Conservation (phyloP, 345 rosid genomes). For the Stellera chamaejasme region DNA sequence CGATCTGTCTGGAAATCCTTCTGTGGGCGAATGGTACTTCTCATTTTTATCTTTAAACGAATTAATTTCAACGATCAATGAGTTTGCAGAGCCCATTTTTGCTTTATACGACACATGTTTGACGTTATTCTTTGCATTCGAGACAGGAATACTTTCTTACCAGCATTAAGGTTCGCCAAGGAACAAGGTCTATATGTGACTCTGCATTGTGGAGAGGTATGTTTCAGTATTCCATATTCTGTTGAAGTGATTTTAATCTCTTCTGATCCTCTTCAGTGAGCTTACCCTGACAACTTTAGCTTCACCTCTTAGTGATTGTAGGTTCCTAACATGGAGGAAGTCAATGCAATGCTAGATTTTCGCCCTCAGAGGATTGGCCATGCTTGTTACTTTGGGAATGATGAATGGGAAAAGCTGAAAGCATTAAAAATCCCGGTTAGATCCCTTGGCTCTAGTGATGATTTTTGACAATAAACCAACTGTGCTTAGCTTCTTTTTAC, state of each 20-base stretch:
- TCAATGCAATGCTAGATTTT: conserved; percentile 79
- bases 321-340: conserved; percentile 79
- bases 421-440: conserved; percentile 59
- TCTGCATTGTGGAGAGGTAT: conserved; percentile 98
- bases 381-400: conserved; percentile 64
- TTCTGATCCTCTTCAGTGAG: conserved; percentile 9
- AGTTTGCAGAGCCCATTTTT: conserved; percentile 4
- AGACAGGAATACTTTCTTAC: conserved; percentile 72
- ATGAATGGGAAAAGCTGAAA: conserved; percentile 60
- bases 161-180: conserved; percentile 66
- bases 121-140: conserved; percentile 11
- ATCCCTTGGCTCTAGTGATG: background rate
- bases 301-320: conserved; percentile 62
- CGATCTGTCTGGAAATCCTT: conserved; percentile 97
- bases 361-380: conserved; percentile 84
- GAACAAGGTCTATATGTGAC: conserved; percentile 70
- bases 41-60: background rate
- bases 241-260: conserved; percentile 1
- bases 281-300: conserved; percentile 23
- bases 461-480: background rate
- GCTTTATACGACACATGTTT: background rate
- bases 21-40: conserved; percentile 71
- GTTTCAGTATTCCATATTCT: conserved; percentile 10
- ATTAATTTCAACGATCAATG: background rate
- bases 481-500: background rate